phyloP scores from a whole-genome alignment of 2,329 filamentous ascomycete species.

The Cladosporium velox region DNA sequence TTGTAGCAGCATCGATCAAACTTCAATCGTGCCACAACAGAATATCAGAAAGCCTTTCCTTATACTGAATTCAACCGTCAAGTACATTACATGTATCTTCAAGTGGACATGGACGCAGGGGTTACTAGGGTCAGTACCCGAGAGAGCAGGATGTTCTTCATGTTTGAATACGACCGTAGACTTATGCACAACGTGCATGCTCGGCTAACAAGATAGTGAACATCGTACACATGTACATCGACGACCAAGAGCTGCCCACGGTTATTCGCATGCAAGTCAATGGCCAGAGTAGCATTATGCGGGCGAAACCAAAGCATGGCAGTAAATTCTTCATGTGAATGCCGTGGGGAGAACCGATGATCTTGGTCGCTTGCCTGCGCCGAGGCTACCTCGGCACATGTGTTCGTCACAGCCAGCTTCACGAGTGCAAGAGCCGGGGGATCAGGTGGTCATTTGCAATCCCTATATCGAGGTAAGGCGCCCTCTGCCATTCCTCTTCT shows the following conservation, averaged over 20 bases:
- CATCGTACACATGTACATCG: background rate
- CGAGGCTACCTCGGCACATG: conserved; percentile 12
- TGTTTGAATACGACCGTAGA: background rate
- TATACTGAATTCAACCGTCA: too few relatives aligned
- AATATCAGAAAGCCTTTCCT: too few relatives aligned
- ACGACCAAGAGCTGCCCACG: background rate
- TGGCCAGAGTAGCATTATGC: background rate
- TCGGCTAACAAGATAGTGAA: background rate
- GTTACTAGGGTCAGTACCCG: background rate
- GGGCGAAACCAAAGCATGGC: background rate
- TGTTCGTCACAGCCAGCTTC: background rate
- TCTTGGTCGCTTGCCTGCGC: background rate
- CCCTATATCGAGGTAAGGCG: conserved; percentile 6
- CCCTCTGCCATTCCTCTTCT: conserved; percentile 2
- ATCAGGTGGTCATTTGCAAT: conserved; percentile 17
- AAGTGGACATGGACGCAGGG: too few relatives aligned
- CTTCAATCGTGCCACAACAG: too few relatives aligned
- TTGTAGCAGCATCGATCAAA: background rate
- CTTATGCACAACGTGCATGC: background rate
- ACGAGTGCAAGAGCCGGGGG: conserved; percentile 12
- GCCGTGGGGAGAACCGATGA: conserved; percentile 7
- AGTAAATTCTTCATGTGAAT: conserved; percentile 12
- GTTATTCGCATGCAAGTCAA: background rate
- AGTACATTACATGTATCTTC: too few relatives aligned
- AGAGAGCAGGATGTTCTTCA: background rate